Percentiles rank a stretch among this genome's conserved stretches.
Evolutionary conservation across 2,329 filamentous ascomycete genomes (phyloP).

Genomic region (Knoxdaviesia capensis): DNA sequence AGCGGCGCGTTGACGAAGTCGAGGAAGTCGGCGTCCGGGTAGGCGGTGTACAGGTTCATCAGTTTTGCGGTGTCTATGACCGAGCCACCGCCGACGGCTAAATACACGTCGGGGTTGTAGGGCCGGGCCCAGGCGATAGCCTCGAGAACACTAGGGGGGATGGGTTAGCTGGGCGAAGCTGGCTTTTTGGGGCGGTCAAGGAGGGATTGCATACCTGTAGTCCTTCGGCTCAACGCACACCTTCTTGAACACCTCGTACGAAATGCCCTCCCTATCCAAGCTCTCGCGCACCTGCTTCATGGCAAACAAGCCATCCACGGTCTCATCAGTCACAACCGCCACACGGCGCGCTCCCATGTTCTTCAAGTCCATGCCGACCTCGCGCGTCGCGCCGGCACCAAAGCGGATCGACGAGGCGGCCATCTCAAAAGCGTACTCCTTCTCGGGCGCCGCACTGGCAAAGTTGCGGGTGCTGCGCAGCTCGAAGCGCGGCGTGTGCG

Average conservation of each 20-base stretch:
- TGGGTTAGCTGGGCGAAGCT: constrained; percentile 2
- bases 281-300: constrained; percentile 80
- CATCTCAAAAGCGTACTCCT: constrained; percentile 99
- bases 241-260: constrained; percentile 63
- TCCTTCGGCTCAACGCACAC: constrained; percentile 87
- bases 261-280: constrained; percentile 56
- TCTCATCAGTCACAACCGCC: constrained; percentile 77
- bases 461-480: constrained; percentile 16
- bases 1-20: constrained; percentile 96
- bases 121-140: constrained; percentile 75
- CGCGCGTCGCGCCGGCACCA: constrained; percentile 78
- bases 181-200: not conserved
- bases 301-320: constrained; percentile 62
- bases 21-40: constrained; percentile 80
- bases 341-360: constrained; percentile 79
- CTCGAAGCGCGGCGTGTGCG: constrained; percentile 45
- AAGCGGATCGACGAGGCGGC: constrained; percentile 88
- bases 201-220: constrained; percentile 41
- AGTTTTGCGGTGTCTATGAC: constrained; percentile 97
- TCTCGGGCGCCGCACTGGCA: constrained; percentile 54
- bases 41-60: constrained; percentile 90
- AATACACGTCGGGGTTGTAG: constrained; percentile 67
- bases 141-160: constrained; percentile 46
- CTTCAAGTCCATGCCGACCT: constrained; percentile 94
- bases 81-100: constrained; percentile 80